Conservation (phyloP, 148 eudicot genomes). For the Camellia japonica region DNA sequence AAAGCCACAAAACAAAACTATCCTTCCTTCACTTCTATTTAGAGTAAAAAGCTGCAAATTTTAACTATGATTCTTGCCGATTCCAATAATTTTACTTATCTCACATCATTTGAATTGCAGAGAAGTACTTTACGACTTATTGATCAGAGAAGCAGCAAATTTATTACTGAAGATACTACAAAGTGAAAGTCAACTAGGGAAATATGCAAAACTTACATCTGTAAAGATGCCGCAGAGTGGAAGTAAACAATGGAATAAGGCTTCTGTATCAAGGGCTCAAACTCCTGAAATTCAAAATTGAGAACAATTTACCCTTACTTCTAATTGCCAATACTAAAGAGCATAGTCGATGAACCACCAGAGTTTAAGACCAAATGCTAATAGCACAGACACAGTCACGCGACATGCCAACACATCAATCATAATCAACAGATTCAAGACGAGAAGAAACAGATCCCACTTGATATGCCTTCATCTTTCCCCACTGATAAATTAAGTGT, state of each 20-base stretch:
- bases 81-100: not conserved
- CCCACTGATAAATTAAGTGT: too few relatives aligned
- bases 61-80: not conserved
- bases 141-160: not conserved
- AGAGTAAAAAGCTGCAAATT: not conserved
- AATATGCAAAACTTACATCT: slow-evolving; percentile 57
- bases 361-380: too few relatives aligned
- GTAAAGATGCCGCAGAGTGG: slow-evolving; percentile 97
- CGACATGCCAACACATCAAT: too few relatives aligned
- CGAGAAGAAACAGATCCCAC: too few relatives aligned
- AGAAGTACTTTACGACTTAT: not conserved
- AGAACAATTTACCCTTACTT: too few relatives aligned
- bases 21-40: not conserved
- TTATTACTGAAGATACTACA: not conserved
- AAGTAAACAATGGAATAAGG: slow-evolving; percentile 91
- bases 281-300: slow-evolving; percentile 84
- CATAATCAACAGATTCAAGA: too few relatives aligned
- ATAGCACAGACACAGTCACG: too few relatives aligned
- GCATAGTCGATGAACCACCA: too few relatives aligned
- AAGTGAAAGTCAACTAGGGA: not conserved
- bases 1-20: not conserved
- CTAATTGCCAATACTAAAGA: too few relatives aligned
- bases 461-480: too few relatives aligned
- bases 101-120: not conserved
- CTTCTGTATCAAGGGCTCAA: slow-evolving; percentile 93